Evolutionary conservation across 805 yeast genomes (phyloP), one percentile per base, ranked within the genome.

Genomic region (Metschnikowia arizonensis): DNA sequence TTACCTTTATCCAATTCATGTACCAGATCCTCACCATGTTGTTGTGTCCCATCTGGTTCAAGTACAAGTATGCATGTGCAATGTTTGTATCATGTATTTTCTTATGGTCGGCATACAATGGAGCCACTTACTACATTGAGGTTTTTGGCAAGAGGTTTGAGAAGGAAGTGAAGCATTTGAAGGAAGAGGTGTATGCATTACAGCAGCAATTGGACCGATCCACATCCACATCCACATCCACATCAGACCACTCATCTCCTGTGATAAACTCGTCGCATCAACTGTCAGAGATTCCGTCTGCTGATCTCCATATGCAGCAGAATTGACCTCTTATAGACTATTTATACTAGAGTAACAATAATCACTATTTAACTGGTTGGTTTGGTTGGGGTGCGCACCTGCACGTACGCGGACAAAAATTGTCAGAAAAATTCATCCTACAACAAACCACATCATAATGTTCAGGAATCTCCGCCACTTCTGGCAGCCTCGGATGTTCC

Each of bases 81-180:
- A 52, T 73, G 0, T 90, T 89, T 58, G 74, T 91, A 51, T 65
- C 79, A 1, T 73, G 77, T 41, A 87, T 91, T n/a, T 89, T 90
- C 55, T 62, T 82, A 37, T 76, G 79, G 62, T 95, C 98, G 1
- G 74, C 89, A 33, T 88, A 84, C 62, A 90, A 93, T 54, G 99
- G 99, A 24, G 99, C 98, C 2, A 88, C 96, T 0, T 91, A 88
- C 61, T 91, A 91, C 62, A 76, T 93, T 46, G 98, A 91, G 57
- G 83, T 84, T 41, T 93, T 89, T 65, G 98, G 98, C 17, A 85
- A 82, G 61, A 78, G 90, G 52, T 82, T 89, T 58, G 95, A 89
- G 58, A 87, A 84, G 57, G 97, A 93, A 62, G 89, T 91, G 19
- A 65, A 71, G 21, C 78, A 79, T 55, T 69, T 91, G 57, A 85